phyloP scores from a whole-genome alignment of 1,284 basidiomycete species.

The Austroboletus rostrupii region DNA sequence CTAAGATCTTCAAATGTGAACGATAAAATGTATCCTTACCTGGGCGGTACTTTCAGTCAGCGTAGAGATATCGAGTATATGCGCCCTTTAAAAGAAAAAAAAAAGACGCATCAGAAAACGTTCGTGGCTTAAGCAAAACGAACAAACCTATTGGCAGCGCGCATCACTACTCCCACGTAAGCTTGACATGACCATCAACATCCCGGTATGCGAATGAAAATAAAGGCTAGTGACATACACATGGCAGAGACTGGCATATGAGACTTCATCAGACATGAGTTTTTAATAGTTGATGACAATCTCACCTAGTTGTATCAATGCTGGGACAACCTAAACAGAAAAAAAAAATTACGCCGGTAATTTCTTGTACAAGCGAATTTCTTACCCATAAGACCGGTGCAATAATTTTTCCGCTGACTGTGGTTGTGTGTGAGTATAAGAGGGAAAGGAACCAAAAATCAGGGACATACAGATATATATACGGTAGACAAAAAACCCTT shows the following conservation, averaged over 20 bases:
- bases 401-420: conserved; percentile 11
- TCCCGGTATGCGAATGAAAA: too few species aligned
- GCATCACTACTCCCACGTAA: conserved; percentile 5
- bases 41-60: too few species aligned
- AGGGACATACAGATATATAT: conserved; percentile 11
- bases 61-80: too few species aligned
- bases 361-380: not conserved
- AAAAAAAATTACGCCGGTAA: too few species aligned
- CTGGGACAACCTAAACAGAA: not conserved
- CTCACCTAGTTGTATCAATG: conserved; percentile 8
- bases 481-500: conserved; percentile 15
- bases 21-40: not conserved
- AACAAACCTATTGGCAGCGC: conserved; percentile 9
- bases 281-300: too few species aligned
- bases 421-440: not conserved
- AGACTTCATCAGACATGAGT: not conserved
- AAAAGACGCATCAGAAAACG: not conserved
- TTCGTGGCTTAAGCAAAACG: too few species aligned
- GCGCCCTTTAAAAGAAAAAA: too few species aligned
- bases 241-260: conserved; percentile 1
- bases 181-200: conserved; percentile 2
- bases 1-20: not conserved
- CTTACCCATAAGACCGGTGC: conserved; percentile 13
- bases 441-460: too few species aligned
- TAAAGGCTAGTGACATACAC: not conserved